A percentile compares a stretch with the other conserved stretches of the same genome.
Evolutionary conservation across 352 stramenopile species (phyloP).

Genomic region (Globisporangium cystogenes): DNA sequence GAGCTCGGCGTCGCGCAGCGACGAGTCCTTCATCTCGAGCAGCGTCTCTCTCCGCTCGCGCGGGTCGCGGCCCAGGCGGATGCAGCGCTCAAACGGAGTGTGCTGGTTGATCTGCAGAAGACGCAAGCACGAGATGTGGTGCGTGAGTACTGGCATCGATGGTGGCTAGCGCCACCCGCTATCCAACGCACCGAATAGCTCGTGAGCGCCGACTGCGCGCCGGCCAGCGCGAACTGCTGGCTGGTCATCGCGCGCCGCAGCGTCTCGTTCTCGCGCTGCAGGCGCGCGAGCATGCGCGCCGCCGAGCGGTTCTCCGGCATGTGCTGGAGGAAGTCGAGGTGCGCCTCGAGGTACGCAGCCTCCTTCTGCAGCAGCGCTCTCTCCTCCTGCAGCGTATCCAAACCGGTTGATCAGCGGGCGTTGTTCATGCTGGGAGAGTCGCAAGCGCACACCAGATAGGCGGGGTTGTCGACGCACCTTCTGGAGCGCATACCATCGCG

Average conservation of each 20-base stretch:
- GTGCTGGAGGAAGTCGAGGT: constrained; percentile 8
- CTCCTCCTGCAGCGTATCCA: constrained; percentile 13
- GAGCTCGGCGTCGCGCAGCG: constrained; percentile 16
- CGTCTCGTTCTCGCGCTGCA: constrained; percentile 8
- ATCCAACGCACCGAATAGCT: not conserved
- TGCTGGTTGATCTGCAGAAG: constrained; percentile 2
- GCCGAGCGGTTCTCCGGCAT: constrained; percentile 8
- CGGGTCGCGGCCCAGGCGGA: constrained; percentile 16
- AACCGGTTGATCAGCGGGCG: too few relatives aligned
- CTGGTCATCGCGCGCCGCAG: constrained; percentile 6
- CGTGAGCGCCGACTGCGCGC: constrained; percentile 1
- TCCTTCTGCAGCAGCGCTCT: constrained; percentile 13
- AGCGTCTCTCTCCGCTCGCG: constrained; percentile 12
- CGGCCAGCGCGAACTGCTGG: constrained; percentile 5
- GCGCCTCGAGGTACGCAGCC: constrained; percentile 9
- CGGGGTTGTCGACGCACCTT: constrained; percentile 2
- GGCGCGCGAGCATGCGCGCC: not conserved
- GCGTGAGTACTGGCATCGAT: too few relatives aligned
- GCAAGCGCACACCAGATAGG: too few relatives aligned
- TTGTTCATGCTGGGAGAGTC: too few relatives aligned
- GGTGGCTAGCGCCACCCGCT: too few relatives aligned
- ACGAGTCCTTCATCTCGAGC: constrained; percentile 12
- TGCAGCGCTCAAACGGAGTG: constrained; percentile 15
- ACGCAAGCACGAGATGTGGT: not conserved
- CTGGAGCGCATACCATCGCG: constrained; percentile 10